A percentile compares a stretch with the other conserved stretches of the same genome.
These are phyloP conservation scores for Lathyrus oleraceus DNA, from an alignment of 306 rosid species.

Conservation along the genomic window DNA sequence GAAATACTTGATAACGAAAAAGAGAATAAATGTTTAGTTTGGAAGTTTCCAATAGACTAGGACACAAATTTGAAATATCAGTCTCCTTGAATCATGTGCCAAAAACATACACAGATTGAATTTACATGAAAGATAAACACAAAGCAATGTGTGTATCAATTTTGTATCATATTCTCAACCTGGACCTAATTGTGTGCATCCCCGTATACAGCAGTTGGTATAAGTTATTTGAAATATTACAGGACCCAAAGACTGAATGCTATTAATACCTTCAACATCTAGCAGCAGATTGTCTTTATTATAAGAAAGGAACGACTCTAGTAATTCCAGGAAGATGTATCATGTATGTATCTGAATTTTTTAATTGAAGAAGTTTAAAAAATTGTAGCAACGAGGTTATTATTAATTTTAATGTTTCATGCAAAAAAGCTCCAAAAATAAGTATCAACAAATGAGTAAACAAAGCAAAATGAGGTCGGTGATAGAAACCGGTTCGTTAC, in stretches of 20 bases:
- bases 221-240: conserved; percentile 13
- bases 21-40: background rate
- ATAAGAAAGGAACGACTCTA: conserved; percentile 3
- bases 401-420: conserved; percentile 1
- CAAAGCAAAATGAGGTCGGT: conserved; percentile 1
- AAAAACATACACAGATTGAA: conserved; percentile 11
- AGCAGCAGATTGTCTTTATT: background rate
- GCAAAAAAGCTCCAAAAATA: conserved; percentile 5
- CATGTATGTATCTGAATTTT: conserved; percentile 4
- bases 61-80: background rate
- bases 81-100: conserved; percentile 11
- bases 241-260: conserved; percentile 18
- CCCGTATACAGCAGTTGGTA: conserved; percentile 9
- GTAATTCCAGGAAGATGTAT: background rate
- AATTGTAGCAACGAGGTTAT: background rate
- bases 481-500: too few species aligned
- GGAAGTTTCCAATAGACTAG: conserved; percentile 15
- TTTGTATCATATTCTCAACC: conserved; percentile 27
- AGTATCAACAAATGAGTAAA: conserved; percentile 12
- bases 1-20: conserved; percentile 3
- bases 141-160: conserved; percentile 20
- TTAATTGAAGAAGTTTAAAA: conserved; percentile 1
- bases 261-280: conserved; percentile 15
- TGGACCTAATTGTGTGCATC: conserved; percentile 9
- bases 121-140: conserved; percentile 1